Evolutionary conservation across 2,329 filamentous ascomycete genomes (phyloP).

Genomic region (Fusarium sp.): DNA sequence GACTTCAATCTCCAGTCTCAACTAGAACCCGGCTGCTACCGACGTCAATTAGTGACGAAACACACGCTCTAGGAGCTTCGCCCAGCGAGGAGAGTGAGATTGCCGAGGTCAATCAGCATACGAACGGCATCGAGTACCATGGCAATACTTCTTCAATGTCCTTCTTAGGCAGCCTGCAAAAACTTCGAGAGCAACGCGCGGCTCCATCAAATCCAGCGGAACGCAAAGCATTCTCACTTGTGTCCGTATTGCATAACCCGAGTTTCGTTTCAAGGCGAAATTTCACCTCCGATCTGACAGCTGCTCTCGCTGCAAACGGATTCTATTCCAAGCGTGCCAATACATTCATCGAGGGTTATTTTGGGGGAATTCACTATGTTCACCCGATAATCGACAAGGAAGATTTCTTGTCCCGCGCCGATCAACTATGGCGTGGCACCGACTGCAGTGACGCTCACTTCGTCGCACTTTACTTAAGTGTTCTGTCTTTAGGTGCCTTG

Average conservation of each 20-base stretch:
- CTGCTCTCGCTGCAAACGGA: neutral
- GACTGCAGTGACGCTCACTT: neutral
- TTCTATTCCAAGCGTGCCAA: conserved; percentile 14
- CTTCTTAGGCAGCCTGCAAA: neutral
- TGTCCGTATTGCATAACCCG: conserved; percentile 6
- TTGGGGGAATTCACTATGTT: conserved; percentile 4
- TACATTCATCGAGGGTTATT: conserved; percentile 10
- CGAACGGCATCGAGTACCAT: conserved; percentile 9
- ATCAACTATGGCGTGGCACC: neutral
- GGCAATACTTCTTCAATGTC: conserved; percentile 15
- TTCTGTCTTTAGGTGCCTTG: conserved; percentile 9
- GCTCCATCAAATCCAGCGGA: neutral
- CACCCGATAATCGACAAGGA: conserved; percentile 16
- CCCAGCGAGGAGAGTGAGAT: conserved; percentile 17
- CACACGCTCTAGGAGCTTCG: neutral
- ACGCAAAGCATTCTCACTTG: conserved; percentile 4
- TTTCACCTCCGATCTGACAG: neutral
- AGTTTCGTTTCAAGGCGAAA: conserved; percentile 4
- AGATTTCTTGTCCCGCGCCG: neutral
- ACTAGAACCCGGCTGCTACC: neutral
- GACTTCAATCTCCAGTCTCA: neutral
- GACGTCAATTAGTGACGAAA: neutral
- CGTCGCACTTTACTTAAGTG: conserved; percentile 5
- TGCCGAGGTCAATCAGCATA: conserved; percentile 11
- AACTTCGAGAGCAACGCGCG: neutral